A percentile compares a stretch with the other conserved stretches of the same genome.
Evolutionary conservation across 2,329 filamentous ascomycete genomes (phyloP).

Genomic region (Venturia carpophila): DNA sequence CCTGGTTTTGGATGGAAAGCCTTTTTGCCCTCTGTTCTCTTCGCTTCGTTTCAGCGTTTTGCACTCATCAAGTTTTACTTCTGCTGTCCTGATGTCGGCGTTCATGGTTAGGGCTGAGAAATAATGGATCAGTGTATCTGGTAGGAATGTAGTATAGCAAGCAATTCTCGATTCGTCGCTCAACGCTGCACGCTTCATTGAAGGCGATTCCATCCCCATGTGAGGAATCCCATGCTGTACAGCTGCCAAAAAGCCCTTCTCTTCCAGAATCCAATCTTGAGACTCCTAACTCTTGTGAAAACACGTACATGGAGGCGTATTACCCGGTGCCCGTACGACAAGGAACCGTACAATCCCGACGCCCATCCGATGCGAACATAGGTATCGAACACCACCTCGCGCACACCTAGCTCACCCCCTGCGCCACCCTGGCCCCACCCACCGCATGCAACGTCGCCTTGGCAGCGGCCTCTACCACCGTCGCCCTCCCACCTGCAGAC

Average conservation of each 20-base stretch:
- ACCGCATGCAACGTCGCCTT: neutral
- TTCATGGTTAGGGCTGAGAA: neutral
- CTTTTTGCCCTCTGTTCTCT: neutral
- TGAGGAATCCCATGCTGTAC: neutral
- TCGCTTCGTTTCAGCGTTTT: neutral
- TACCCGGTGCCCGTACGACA: neutral
- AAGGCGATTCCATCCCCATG: neutral
- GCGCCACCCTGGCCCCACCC: neutral
- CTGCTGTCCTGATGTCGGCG: neutral
- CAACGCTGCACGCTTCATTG: neutral
- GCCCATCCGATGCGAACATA: neutral
- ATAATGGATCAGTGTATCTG: neutral
- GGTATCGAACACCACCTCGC: neutral
- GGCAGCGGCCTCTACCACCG: neutral
- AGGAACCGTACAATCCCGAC: too few species aligned
- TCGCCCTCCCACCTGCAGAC: too few species aligned
- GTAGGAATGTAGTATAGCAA: slow-evolving; percentile 6
- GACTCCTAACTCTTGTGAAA: neutral
- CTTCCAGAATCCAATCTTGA: neutral
- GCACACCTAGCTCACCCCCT: neutral
- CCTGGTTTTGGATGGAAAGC: neutral
- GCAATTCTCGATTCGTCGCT: neutral
- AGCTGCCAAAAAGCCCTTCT: neutral
- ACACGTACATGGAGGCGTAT: neutral
- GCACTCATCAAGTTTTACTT: neutral